Evolutionary conservation across 2,329 filamentous ascomycete species (phyloP), one percentile per base, ranked within the genome.

Genomic region (Clonostachys byssicola): DNA sequence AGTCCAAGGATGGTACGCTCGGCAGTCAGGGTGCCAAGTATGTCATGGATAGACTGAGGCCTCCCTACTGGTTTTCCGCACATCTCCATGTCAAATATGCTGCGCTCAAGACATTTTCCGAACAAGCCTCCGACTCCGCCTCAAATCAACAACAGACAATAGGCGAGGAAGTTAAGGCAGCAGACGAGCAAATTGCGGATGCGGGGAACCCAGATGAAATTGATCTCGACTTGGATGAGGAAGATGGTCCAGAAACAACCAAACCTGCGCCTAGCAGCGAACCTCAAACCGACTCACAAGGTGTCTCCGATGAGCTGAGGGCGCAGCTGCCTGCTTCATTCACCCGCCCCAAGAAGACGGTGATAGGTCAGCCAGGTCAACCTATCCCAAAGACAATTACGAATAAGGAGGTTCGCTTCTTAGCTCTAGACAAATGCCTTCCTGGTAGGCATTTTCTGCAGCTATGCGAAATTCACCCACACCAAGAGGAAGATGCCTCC

Each of bases 401-500:
- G 3, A 97, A 97, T 71, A 86, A 77, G 17, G 75, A 77, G 5
- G 95, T 92, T 3, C 77, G 84, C 12, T 99, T 99, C 65, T 76
- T 99, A 12, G 88, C 94, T 0, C 74, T 99, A 3, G 92, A 96
- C 68, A 99, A 99, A 66, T 95, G 90, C 59, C 77, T 92, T 40
- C 86, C 88, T 0, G 78, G 85, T 16, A 82, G 87, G 13, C 80
- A 91, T 50, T 97, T 92, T 60, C 74, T 99, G 3, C 90, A 97
- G 56, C 73, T 97, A 4, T 72, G 87, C 34, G 79, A 87, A 34
- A 71, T 92, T 16, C 60, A 68, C 3, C 72, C 82, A 4, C 59
- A 76, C 40, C 68, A 74, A 14, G 49, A 66, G 0, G 52, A 64
- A 14, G 33, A 61, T 4, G 44, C 53, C 13, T 43, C 51, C 2